A percentile compares a stretch with the other conserved stretches of the same genome.
These are phyloP conservation scores for Trametes hirsuta DNA, from an alignment of 1,284 basidiomycete species.

Conservation along the genomic window DNA sequence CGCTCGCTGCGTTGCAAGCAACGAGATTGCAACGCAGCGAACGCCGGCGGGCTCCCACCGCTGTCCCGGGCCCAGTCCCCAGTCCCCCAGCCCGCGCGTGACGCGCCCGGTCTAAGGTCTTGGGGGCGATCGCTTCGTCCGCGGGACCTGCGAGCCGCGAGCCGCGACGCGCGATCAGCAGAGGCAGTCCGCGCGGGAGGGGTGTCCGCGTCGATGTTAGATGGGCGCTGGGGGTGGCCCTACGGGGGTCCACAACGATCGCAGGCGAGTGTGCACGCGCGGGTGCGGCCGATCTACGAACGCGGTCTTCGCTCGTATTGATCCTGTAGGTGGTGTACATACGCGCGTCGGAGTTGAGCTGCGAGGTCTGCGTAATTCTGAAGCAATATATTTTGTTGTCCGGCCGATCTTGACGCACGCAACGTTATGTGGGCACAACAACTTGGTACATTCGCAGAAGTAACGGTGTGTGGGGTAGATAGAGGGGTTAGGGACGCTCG, in stretches of 20 bases:
- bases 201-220: neutral
- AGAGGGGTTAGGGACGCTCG: too few relatives aligned
- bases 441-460: neutral
- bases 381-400: too few relatives aligned
- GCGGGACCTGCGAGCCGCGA: too few relatives aligned
- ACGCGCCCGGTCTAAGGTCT: too few relatives aligned
- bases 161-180: neutral
- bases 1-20: neutral
- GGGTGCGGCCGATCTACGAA: neutral
- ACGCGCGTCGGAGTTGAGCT: too few relatives aligned
- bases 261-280: too few relatives aligned
- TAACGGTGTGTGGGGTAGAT: neutral
- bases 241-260: conserved; percentile 3
- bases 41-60: neutral
- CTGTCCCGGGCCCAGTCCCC: neutral
- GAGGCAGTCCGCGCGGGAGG: too few relatives aligned
- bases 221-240: conserved; percentile 3
- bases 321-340: too few relatives aligned
- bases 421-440: neutral
- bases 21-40: neutral
- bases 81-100: too few relatives aligned
- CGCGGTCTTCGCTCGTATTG: neutral
- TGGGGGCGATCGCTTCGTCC: neutral
- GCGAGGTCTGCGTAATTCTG: too few relatives aligned
- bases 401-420: neutral